A percentile compares a stretch with the other conserved stretches of the same genome.
These are phyloP conservation scores for Glaciozyma martinii DNA, from an alignment of 768 basidiomycete genomes.

Conservation along the genomic window DNA sequence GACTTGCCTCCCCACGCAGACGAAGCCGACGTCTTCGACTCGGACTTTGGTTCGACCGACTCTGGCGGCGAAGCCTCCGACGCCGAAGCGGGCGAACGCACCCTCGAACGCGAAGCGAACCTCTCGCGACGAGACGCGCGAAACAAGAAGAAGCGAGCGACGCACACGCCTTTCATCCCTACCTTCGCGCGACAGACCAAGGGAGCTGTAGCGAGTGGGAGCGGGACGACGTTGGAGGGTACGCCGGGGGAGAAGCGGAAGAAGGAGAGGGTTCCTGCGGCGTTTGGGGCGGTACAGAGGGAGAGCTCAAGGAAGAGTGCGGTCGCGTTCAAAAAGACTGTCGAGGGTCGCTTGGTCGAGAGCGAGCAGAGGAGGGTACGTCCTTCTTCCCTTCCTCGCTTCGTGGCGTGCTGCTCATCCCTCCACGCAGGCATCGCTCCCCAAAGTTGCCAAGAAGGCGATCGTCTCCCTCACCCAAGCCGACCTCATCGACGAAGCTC, in stretches of 20 bases:
- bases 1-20: conserved; percentile 45
- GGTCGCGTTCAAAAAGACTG: conserved; percentile 13
- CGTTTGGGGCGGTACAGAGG: not conserved
- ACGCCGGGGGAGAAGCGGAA: conserved; percentile 13
- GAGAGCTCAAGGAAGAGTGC: conserved; percentile 24
- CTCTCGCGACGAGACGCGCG: conserved; percentile 11
- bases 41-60: conserved; percentile 78
- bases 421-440: conserved; percentile 29
- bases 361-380: conserved; percentile 16
- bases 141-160: conserved; percentile 23
- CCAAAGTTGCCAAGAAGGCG: conserved; percentile 16
- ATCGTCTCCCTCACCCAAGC: conserved; percentile 51
- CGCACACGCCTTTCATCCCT: conserved; percentile 25
- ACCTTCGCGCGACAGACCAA: conserved; percentile 25
- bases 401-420: not conserved
- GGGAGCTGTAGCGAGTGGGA: conserved; percentile 14
- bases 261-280: conserved; percentile 10
- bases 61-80: conserved; percentile 48
- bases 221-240: not conserved
- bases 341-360: conserved; percentile 41
- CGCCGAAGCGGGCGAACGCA: conserved; percentile 49
- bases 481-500: conserved; percentile 71
- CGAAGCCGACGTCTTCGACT: conserved; percentile 71
- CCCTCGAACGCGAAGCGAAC: conserved; percentile 19
- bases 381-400: not conserved